Percentiles rank a stretch among this genome's conserved stretches.
These are phyloP conservation scores for Pestalotiopsis sp. DNA, from an alignment of 2,329 filamentous ascomycete genomes.

Conservation along the genomic window DNA sequence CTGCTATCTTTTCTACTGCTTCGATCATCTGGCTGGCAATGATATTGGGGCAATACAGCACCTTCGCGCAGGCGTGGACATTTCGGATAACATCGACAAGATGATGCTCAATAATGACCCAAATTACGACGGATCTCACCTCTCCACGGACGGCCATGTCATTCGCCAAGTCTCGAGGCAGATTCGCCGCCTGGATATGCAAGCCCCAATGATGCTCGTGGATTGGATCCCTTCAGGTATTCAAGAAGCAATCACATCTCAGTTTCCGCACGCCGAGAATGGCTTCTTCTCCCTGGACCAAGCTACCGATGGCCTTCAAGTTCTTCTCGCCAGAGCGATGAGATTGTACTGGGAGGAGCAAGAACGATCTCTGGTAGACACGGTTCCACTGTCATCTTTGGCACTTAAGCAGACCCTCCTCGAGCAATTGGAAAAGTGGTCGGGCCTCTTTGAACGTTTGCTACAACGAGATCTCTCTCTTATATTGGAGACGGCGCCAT, in stretches of 20 bases:
- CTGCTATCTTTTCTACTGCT: conserved; percentile 42
- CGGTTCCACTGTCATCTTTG: conserved; percentile 14
- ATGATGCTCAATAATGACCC: conserved; percentile 14
- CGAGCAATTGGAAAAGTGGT: conserved; percentile 29
- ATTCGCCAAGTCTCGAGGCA: conserved; percentile 34
- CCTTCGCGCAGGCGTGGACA: conserved; percentile 35
- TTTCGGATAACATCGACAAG: conserved; percentile 27
- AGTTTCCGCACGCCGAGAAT: conserved; percentile 16
- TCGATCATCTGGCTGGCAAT: conserved; percentile 38
- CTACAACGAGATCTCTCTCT: conserved; percentile 19
- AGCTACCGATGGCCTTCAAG: conserved; percentile 34
- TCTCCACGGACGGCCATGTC: conserved; percentile 23
- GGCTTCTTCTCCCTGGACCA: conserved; percentile 33
- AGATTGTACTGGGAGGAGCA: conserved; percentile 27
- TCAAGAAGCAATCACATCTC: conserved; percentile 22
- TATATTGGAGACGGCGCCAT: conserved; percentile 15
- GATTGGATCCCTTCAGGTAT: conserved; percentile 35
- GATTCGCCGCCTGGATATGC: conserved; percentile 39
- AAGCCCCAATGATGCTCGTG: conserved; percentile 34
- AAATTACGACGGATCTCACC: conserved; percentile 14
- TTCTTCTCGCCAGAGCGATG: conserved; percentile 33
- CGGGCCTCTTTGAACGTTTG: conserved; percentile 28
- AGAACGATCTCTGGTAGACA: conserved; percentile 17
- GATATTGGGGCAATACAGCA: conserved; percentile 37
- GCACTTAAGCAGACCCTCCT: conserved; percentile 19